Percentiles rank a stretch among this genome's conserved stretches.
Conservation (phyloP, 2,329 filamentous ascomycete species). For the Penicillium sp. region DNA sequence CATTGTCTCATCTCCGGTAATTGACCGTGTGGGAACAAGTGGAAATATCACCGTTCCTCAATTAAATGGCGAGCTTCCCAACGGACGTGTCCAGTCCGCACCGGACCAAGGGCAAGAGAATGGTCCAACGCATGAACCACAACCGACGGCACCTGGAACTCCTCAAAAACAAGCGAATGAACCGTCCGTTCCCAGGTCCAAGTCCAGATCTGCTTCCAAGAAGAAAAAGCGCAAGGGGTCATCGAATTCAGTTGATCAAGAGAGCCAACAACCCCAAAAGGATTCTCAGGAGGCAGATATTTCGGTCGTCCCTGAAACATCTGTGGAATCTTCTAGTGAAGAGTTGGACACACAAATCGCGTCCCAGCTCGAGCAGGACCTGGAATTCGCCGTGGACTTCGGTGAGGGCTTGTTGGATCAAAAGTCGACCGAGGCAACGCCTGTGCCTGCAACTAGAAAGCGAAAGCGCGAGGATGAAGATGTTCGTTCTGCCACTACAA, state of each 20-base stretch:
- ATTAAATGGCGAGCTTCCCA: constrained; percentile 13
- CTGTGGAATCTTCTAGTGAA: constrained; percentile 35
- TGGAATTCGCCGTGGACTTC: constrained; percentile 36
- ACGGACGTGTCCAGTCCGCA: constrained; percentile 24
- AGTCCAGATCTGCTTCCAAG: constrained; percentile 13
- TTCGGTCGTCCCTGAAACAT: constrained; percentile 15
- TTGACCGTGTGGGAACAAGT: constrained; percentile 5
- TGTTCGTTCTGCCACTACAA: constrained; percentile 9
- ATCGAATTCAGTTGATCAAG: not conserved
- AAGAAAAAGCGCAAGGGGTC: constrained; percentile 6
- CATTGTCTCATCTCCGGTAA: not conserved
- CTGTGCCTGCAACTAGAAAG: constrained; percentile 25
- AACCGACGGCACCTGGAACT: constrained; percentile 2
- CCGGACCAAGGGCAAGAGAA: constrained; percentile 13
- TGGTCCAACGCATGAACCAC: constrained; percentile 2
- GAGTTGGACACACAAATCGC: constrained; percentile 42
- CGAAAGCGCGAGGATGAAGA: constrained; percentile 30
- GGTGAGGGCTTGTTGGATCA: constrained; percentile 7
- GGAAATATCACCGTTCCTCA: constrained; percentile 8
- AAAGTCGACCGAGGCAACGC: not conserved
- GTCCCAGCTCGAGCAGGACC: constrained; percentile 43
- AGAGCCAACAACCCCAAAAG: not conserved
- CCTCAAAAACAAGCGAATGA: constrained; percentile 5
- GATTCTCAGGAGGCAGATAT: not conserved
- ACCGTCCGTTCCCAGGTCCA: constrained; percentile 5